Evolutionary conservation across 345 rosid species (phyloP).

Genomic region (Jatropha curcas): DNA sequence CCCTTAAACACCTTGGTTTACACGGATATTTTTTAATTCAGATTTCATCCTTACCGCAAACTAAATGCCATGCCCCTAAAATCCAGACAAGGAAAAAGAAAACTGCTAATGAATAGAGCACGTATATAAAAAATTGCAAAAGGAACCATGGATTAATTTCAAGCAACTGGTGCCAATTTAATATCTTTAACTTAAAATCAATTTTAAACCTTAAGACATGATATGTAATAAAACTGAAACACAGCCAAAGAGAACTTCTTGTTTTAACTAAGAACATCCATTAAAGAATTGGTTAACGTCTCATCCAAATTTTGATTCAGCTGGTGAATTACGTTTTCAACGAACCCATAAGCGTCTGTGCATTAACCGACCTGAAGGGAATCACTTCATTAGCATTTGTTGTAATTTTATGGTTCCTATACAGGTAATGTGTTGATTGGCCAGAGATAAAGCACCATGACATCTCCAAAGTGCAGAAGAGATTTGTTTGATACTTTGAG

Average conservation of each 20-base stretch:
- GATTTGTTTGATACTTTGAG: constrained; percentile 93
- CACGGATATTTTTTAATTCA: neutral
- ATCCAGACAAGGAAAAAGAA: too few relatives aligned
- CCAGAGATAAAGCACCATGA: constrained; percentile 88
- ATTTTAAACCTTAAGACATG: neutral
- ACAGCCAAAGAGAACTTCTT: neutral
- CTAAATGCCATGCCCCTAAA: neutral
- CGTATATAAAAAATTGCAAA: neutral
- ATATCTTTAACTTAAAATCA: neutral
- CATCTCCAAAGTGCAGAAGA: constrained; percentile 96
- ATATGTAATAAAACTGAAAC: neutral
- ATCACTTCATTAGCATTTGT: constrained; percentile 98
- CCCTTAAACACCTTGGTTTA: neutral
- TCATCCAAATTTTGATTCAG: constrained; percentile 91
- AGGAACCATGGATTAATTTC: neutral
- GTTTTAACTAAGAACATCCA: constrained; percentile 44
- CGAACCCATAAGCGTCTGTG: constrained; percentile 96
- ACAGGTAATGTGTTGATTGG: constrained; percentile 87
- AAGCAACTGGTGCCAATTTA: neutral
- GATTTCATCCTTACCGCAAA: neutral
- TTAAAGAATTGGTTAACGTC: constrained; percentile 77
- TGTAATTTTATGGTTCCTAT: constrained; percentile 89
- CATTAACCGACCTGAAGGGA: constrained; percentile 98
- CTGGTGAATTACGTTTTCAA: constrained; percentile 86
- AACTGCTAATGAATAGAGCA: neutral